phyloP scores from a whole-genome alignment of 2,329 filamentous ascomycete genomes.

The Xylaria sp. region DNA sequence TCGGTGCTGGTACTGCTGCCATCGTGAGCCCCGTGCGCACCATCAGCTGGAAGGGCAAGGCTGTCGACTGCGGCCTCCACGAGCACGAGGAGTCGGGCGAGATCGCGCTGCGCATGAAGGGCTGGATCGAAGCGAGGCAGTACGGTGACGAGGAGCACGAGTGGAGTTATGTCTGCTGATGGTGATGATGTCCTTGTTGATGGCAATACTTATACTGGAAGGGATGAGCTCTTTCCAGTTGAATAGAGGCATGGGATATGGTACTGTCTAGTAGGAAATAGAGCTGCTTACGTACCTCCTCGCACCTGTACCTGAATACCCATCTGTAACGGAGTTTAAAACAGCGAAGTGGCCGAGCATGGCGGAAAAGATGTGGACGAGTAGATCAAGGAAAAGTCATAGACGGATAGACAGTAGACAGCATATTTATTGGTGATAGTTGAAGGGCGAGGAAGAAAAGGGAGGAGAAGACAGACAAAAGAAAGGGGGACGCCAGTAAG shows the following conservation, averaged over 20 bases:
- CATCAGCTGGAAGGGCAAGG: conserved; percentile 87
- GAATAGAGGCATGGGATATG: neutral
- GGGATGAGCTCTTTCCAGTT: neutral
- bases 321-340: neutral
- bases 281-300: neutral
- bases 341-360: neutral
- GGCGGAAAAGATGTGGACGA: neutral
- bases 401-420: conserved; percentile 1
- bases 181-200: neutral
- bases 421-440: neutral
- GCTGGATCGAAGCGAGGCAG: conserved; percentile 95
- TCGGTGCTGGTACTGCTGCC: conserved; percentile 92
- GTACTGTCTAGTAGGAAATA: neutral
- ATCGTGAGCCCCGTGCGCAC: conserved; percentile 90
- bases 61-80: conserved; percentile 84
- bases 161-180: conserved; percentile 77
- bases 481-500: neutral
- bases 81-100: conserved; percentile 88
- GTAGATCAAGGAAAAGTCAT: neutral
- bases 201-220: neutral
- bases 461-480: no score
- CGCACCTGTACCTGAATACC: neutral
- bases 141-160: conserved; percentile 92
- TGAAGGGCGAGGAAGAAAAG: no score
- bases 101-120: conserved; percentile 87